Evolutionary conservation across 2,329 filamentous ascomycete genomes (phyloP).

Genomic region (Fusarium sp.): DNA sequence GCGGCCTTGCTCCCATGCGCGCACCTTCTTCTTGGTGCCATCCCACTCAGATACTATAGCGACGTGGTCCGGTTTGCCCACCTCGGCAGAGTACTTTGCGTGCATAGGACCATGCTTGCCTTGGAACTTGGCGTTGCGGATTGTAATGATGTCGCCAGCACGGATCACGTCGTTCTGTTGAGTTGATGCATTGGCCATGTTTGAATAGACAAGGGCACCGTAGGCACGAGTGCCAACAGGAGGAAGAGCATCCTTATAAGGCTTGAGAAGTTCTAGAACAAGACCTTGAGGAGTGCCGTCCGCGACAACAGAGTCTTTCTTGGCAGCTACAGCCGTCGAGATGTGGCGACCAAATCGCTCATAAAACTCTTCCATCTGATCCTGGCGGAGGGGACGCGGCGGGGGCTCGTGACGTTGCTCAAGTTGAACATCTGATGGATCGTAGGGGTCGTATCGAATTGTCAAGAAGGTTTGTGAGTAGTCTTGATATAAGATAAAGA

Average conservation of each 20-base stretch:
- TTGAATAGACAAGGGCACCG: slow-evolving; percentile 92
- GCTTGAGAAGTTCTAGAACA: slow-evolving; percentile 80
- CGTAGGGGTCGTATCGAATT: slow-evolving; percentile 78
- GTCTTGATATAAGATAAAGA: slow-evolving; percentile 92
- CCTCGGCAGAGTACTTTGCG: slow-evolving; percentile 88
- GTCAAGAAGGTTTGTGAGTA: slow-evolving; percentile 95
- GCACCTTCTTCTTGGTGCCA: slow-evolving; percentile 96
- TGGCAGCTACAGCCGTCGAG: slow-evolving; percentile 72
- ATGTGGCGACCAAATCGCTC: slow-evolving; percentile 83
- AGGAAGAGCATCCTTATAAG: slow-evolving; percentile 76
- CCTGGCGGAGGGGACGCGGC: slow-evolving; percentile 83
- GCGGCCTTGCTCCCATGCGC: slow-evolving; percentile 93
- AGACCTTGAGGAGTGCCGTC: slow-evolving; percentile 85
- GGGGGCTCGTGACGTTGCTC: slow-evolving; percentile 90
- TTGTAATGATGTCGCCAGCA: slow-evolving; percentile 88
- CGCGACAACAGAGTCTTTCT: slow-evolving; percentile 83
- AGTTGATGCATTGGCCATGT: slow-evolving; percentile 92
- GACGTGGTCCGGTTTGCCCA: slow-evolving; percentile 90
- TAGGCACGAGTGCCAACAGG: slow-evolving; percentile 91
- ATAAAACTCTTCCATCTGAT: slow-evolving; percentile 90
- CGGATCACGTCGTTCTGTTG: slow-evolving; percentile 93
- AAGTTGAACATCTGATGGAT: slow-evolving; percentile 76
- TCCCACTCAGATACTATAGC: slow-evolving; percentile 96
- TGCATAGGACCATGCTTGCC: slow-evolving; percentile 96
- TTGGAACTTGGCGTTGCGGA: slow-evolving; percentile 94